Conservation (phyloP, 2,329 filamentous ascomycete genomes). For the Thielaviopsis euricoi region DNA sequence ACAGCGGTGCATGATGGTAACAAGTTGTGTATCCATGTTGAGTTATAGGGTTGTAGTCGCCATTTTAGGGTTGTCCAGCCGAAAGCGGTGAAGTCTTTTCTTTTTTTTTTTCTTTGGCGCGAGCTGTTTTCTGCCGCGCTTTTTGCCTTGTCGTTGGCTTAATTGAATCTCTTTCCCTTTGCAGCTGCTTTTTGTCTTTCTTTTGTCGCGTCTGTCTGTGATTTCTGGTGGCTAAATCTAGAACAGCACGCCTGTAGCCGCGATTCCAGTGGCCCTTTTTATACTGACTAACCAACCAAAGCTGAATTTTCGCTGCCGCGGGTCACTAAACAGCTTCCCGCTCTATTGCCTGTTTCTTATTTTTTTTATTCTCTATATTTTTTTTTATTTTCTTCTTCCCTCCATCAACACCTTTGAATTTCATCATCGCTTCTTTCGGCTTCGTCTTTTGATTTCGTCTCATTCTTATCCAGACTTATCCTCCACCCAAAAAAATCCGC, state of each 20-base stretch:
- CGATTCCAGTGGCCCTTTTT: neutral
- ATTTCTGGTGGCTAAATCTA: neutral
- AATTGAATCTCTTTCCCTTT: conserved; percentile 2
- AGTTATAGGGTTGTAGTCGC: neutral
- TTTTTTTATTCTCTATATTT: neutral
- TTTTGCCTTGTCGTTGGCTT: conserved; percentile 2
- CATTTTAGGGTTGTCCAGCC: neutral
- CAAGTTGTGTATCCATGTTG: neutral
- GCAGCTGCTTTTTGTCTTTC: neutral
- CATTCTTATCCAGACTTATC: neutral
- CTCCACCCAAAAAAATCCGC: neutral
- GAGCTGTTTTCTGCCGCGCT: conserved; percentile 3
- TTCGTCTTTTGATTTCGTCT: neutral
- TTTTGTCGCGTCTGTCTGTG: neutral
- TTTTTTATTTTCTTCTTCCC: neutral
- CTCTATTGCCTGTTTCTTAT: neutral
- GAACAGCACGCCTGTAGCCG: too few species aligned
- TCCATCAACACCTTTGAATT: neutral
- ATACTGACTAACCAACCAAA: neutral
- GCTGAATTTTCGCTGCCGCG: neutral
- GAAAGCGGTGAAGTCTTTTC: conserved; percentile 1
- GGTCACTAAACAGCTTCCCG: neutral
- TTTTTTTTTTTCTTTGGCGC: too few species aligned
- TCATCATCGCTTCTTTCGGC: neutral
- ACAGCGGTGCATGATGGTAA: neutral